Evolutionary conservation across 1,139 yeast species (phyloP), one percentile per base, ranked within the genome.

Genomic region (Candida sp.): DNA sequence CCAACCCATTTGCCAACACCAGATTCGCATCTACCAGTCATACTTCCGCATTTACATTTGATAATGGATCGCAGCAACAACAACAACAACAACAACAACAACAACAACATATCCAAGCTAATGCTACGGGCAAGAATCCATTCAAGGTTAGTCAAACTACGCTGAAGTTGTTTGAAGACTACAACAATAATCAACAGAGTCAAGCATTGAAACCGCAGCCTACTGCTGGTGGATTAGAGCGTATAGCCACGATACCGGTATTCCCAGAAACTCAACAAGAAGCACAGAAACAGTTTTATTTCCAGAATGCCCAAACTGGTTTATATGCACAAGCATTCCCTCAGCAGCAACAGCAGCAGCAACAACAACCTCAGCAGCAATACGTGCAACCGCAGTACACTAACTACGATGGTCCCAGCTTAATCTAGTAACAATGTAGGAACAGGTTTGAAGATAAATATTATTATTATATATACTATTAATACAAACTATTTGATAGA

Each of bases 221-320:
- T 3, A 85, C 90, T 2, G 87, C 89, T 23, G 91, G 90, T 4
- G 91, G 91, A 0, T 74, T 84, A 52, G 91, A 86, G 62, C 72
- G 72, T 49, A 59, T 85, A 39, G 86, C 86, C 3, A 85, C 90
- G 0, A 66, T 82, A 3, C 80, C 90, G 3, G 88, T 85, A 1
- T 86, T 86, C 60, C 90, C 90, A 0, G 83, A 83, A 56, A 85
- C 90, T 7, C 83, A 79, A 60, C 69, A 65, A 51, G 77, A 73
- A 41, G 72, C 69, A 28, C 72, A 67, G 46, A 68, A 67, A 48
- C 75, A 77, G 48, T 69, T 63, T 42, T 69, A 63, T 54, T 65
- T 75, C 57, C 62, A 67, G 46, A 68, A 70, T 51, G 84, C 84
- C 2, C 63, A 66, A 35, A 55, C 65, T 25, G 81, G 81, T 44